Conservation (phyloP, 2,329 filamentous ascomycete genomes). For the Biscogniauxia mediterranea region DNA sequence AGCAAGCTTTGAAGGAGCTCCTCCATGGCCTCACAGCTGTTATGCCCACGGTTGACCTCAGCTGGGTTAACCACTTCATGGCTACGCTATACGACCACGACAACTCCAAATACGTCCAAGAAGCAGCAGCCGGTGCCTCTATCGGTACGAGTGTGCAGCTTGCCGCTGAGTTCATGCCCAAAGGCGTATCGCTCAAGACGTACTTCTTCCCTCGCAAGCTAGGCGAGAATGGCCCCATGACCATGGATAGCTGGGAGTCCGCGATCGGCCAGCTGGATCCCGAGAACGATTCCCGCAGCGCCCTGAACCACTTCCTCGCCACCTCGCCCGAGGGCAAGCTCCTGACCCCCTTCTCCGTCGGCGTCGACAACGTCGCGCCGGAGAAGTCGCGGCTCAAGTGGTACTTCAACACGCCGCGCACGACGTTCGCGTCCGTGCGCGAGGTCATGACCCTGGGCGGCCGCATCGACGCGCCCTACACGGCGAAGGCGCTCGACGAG, state of each 20-base stretch:
- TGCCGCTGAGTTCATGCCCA: slow-evolving; percentile 7
- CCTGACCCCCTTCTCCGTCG: slow-evolving; percentile 10
- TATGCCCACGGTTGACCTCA: slow-evolving; percentile 4
- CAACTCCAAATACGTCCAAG: slow-evolving; percentile 6
- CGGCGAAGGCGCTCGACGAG: slow-evolving; percentile 6
- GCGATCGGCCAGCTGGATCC: slow-evolving; percentile 5
- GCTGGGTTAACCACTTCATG: slow-evolving; percentile 9
- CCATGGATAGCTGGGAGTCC: slow-evolving; percentile 1
- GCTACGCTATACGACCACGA: slow-evolving; percentile 11
- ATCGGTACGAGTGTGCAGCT: slow-evolving; percentile 4
- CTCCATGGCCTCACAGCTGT: slow-evolving; percentile 2
- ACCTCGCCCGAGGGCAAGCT: slow-evolving; percentile 6
- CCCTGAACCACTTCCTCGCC: slow-evolving; percentile 6
- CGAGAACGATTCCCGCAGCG: background rate
- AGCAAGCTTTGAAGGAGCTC: slow-evolving; percentile 5
- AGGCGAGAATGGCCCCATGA: slow-evolving; percentile 1
- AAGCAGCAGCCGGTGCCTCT: background rate
- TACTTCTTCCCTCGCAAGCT: slow-evolving; percentile 7
- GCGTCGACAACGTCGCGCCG: slow-evolving; percentile 7
- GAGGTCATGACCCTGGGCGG: slow-evolving; percentile 16
- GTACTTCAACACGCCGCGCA: slow-evolving; percentile 14
- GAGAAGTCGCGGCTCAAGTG: slow-evolving; percentile 9
- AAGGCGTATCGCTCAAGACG: slow-evolving; percentile 9
- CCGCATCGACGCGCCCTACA: slow-evolving; percentile 1
- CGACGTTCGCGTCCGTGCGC: slow-evolving; percentile 11